Evolutionary conservation across 768 basidiomycete genomes (phyloP).

Genomic region (Multifurca ochricompacta): DNA sequence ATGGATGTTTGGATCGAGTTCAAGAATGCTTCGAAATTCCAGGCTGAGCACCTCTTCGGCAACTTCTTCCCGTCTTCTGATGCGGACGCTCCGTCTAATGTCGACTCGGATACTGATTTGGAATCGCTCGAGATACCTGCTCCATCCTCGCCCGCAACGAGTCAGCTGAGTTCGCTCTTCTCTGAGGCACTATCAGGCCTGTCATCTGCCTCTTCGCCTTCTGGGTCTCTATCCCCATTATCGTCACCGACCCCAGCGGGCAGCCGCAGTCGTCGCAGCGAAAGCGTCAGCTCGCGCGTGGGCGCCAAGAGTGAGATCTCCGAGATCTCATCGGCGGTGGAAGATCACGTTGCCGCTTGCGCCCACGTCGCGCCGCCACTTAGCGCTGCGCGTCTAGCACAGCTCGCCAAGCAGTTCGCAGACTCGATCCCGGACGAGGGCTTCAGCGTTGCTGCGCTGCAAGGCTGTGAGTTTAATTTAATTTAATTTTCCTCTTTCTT

Average conservation of each 20-base stretch:
- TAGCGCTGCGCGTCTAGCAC: conserved; percentile 52
- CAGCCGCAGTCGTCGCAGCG: conserved; percentile 18
- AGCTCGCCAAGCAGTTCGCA: conserved; percentile 72
- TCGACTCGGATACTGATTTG: conserved; percentile 34
- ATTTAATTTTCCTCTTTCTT: too few relatives aligned
- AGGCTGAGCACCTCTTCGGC: conserved; percentile 79
- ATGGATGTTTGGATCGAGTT: conserved; percentile 94
- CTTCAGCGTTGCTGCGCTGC: conserved; percentile 84
- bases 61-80: conserved; percentile 85
- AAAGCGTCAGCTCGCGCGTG: conserved; percentile 18
- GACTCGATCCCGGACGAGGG: conserved; percentile 77
- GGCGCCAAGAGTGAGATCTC: conserved; percentile 36
- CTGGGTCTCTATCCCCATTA: conserved; percentile 27
- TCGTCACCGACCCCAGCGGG: conserved; percentile 17
- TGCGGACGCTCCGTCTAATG: conserved; percentile 30
- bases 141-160: conserved; percentile 33
- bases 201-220: conserved; percentile 33
- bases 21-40: conserved; percentile 77
- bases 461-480: conserved; percentile 72
- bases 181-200: conserved; percentile 35
- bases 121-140: conserved; percentile 39
- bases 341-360: conserved; percentile 48
- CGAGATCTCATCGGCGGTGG: conserved; percentile 51
- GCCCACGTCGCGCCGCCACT: conserved; percentile 61
- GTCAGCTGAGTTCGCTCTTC: conserved; percentile 41